Percentiles rank a stretch among this genome's conserved stretches.
phyloP scores from a whole-genome alignment of 1,284 basidiomycete species.

The Pisolithus thermaeus region DNA sequence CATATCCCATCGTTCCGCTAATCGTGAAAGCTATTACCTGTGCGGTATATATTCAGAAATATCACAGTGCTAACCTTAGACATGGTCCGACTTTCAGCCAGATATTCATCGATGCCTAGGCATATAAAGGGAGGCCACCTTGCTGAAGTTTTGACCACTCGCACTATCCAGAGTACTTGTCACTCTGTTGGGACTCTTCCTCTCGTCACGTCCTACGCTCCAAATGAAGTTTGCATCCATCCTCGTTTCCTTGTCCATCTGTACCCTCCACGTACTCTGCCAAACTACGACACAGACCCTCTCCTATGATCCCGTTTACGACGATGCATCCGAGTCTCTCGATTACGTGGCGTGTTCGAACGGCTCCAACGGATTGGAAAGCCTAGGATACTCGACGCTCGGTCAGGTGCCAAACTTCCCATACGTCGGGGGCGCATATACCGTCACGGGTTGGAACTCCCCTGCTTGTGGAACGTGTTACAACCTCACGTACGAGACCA shows the following conservation, averaged over 20 bases:
- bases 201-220: too few relatives aligned
- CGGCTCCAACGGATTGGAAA: slow-evolving; percentile 34
- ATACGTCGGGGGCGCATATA: slow-evolving; percentile 40
- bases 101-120: too few relatives aligned
- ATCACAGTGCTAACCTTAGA: too few relatives aligned
- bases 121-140: too few relatives aligned
- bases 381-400: slow-evolving; percentile 38
- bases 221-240: slow-evolving; percentile 11
- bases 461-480: slow-evolving; percentile 22
- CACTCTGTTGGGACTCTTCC: too few relatives aligned
- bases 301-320: slow-evolving; percentile 30
- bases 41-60: too few relatives aligned
- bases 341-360: slow-evolving; percentile 43
- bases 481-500: slow-evolving; percentile 28
- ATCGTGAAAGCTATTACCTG: too few relatives aligned
- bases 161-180: too few relatives aligned
- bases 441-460: slow-evolving; percentile 24
- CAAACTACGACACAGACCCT: slow-evolving; percentile 12
- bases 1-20: too few relatives aligned
- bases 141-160: too few relatives aligned
- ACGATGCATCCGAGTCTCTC: slow-evolving; percentile 30
- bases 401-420: slow-evolving; percentile 45
- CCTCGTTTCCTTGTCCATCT: not conserved
- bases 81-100: too few relatives aligned
- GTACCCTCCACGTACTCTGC: slow-evolving; percentile 6